Evolutionary conservation across 2,329 filamentous ascomycete species (phyloP).

Genomic region (Arachnopeziza araneosa): DNA sequence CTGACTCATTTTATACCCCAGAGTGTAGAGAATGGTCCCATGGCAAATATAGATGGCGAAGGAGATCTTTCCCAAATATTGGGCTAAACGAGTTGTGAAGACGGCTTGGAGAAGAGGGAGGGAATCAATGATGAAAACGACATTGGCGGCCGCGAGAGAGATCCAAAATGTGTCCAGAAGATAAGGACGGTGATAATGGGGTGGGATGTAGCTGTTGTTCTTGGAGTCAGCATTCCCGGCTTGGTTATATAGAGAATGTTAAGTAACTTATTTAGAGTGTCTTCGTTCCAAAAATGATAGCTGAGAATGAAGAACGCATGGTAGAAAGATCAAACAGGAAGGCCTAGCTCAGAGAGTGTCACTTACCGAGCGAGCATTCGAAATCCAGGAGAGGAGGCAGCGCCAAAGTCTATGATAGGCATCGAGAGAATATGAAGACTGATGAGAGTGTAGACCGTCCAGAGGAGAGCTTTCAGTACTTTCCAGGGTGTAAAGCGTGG

Average conservation of each 20-base stretch:
- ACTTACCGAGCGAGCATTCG: slow-evolving; percentile 1
- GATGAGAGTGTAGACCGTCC: slow-evolving; percentile 8
- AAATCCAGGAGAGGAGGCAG: slow-evolving; percentile 5
- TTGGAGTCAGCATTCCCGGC: too few relatives aligned
- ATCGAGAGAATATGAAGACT: slow-evolving; percentile 8
- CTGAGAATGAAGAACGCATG: too few relatives aligned
- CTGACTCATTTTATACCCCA: neutral
- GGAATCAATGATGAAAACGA: slow-evolving; percentile 21
- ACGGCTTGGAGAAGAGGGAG: slow-evolving; percentile 44
- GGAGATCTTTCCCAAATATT: slow-evolving; percentile 55
- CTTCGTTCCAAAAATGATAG: too few relatives aligned
- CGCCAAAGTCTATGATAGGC: slow-evolving; percentile 3
- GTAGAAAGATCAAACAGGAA: too few relatives aligned
- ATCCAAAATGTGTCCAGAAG: slow-evolving; percentile 14
- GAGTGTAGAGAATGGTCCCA: slow-evolving; percentile 30
- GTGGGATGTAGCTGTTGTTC: too few relatives aligned
- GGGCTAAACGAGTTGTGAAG: slow-evolving; percentile 51
- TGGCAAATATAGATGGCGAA: slow-evolving; percentile 59
- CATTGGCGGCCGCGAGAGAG: slow-evolving; percentile 8
- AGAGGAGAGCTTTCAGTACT: neutral
- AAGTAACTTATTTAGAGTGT: too few relatives aligned
- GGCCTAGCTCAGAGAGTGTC: too few relatives aligned
- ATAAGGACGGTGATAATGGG: neutral
- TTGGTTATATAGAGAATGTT: too few relatives aligned
- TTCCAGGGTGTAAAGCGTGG: neutral